Conservation (phyloP, 768 basidiomycete species). For the Dioszegia aurantiaca region DNA sequence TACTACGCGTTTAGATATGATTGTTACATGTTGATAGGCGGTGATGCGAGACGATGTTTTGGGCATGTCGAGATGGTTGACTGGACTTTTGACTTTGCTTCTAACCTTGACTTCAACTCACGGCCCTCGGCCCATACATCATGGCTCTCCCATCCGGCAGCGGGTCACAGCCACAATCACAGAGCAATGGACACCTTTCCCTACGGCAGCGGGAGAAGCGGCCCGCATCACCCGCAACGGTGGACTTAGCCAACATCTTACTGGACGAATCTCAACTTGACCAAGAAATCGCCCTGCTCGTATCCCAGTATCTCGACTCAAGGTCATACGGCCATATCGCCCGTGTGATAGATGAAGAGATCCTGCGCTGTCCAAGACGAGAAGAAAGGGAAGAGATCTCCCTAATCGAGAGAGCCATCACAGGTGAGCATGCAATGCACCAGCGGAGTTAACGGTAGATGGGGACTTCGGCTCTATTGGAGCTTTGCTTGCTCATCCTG, state of each 20-base stretch:
- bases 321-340: constrained; percentile 18
- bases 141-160: constrained; percentile 71
- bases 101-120: constrained; percentile 1
- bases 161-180: background rate
- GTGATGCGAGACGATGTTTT: background rate
- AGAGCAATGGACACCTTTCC: constrained; percentile 3
- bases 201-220: constrained; percentile 16
- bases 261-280: constrained; percentile 21
- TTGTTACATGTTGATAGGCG: background rate
- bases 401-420: constrained; percentile 40
- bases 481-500: constrained; percentile 30
- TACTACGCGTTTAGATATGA: background rate
- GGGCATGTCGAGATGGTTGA: constrained; percentile 8
- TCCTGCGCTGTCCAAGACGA: constrained; percentile 20
- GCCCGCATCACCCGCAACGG: background rate
- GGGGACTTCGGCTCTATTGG: constrained; percentile 48
- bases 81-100: constrained; percentile 10
- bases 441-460: constrained; percentile 18
- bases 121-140: constrained; percentile 14
- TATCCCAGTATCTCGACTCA: constrained; percentile 41
- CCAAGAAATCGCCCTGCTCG: constrained; percentile 40
- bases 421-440: constrained; percentile 27
- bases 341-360: constrained; percentile 33
- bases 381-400: constrained; percentile 24
- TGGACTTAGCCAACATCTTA: constrained; percentile 12